Percentiles rank a stretch among this genome's conserved stretches.
Conservation (phyloP, 73 alveolate species). For the Stentor coeruleus region DNA sequence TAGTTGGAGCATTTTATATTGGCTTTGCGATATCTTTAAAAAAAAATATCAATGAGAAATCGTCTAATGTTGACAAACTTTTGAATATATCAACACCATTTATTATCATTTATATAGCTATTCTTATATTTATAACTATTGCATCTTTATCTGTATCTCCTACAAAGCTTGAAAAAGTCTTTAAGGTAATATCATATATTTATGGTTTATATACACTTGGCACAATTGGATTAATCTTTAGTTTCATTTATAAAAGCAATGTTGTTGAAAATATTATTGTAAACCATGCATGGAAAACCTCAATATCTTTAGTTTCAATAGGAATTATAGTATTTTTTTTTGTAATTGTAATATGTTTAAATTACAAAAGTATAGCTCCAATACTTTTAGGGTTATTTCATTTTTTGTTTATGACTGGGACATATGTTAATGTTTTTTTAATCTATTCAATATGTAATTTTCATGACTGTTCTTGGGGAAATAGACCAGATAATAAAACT, state of each 20-base stretch:
- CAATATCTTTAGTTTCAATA: neutral
- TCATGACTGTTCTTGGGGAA: constrained; percentile 27
- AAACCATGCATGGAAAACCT: neutral
- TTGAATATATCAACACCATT: neutral
- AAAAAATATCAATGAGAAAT: neutral
- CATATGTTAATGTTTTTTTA: constrained; percentile 17
- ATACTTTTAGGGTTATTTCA: neutral
- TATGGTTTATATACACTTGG: neutral
- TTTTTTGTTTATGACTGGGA: neutral
- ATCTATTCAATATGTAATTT: constrained; percentile 22
- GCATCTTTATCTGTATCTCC: neutral
- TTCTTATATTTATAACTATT: neutral
- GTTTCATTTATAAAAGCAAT: neutral
- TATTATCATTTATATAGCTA: neutral
- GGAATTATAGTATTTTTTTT: no score
- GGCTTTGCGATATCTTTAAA: neutral
- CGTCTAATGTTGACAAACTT: neutral
- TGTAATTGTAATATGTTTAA: no score
- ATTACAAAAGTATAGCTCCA: neutral
- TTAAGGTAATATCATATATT: no score
- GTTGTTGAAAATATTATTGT: neutral
- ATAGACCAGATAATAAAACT: neutral
- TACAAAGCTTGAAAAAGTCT: neutral
- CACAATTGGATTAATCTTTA: neutral
- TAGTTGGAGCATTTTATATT: neutral